Evolutionary conservation across 2,329 filamentous ascomycete genomes (phyloP), one percentile per base, ranked within the genome.

Genomic region (Akanthomyces lecanii): DNA sequence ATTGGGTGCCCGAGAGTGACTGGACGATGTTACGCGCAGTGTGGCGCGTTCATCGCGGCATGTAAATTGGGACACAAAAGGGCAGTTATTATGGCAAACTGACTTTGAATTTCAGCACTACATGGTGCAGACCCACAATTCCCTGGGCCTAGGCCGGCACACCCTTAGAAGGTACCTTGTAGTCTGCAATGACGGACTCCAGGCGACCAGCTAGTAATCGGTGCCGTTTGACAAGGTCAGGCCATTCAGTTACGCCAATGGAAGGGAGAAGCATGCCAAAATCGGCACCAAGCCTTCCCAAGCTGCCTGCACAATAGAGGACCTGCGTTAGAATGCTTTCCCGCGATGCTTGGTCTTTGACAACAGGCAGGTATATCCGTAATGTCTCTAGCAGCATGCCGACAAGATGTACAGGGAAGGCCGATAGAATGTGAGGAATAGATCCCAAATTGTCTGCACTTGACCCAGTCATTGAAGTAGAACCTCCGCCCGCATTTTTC

Each of bases 311-410:
- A 69, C 92, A 96, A 75, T 97, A 98, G 10, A 98, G 78, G 0
- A 97, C 90, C 73, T 98, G 94, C 0, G 93, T 98, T 44, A 97
- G 78, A 61, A 98, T 82, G 71, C 92, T 96, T 72, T 98, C 94
- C 38, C 92, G 81, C 0, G 90, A 89, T 28, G 89, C 85, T 66
- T 88, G 88, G 70, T 97, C 93, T 67, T 84, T 85, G 4, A 98
- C 86, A 56, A 90, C 91, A 0, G 92, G 91, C 2, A 98, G 80
- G 73, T 97, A 97, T 16, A 78, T 76, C 61, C 84, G 83, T 53
- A 97, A 77, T 0, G 91, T 95, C 60, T 90, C 87, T 45, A 90
- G 87, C 28, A 99, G 81, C 77, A 96, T 86, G 51, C 90, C 85
- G 18, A 96, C 86, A 1, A 99, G 82, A 71, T 96, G 88, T 28